Conservation (phyloP, 1,284 basidiomycete species). For the Afroboletus lepidellus region DNA sequence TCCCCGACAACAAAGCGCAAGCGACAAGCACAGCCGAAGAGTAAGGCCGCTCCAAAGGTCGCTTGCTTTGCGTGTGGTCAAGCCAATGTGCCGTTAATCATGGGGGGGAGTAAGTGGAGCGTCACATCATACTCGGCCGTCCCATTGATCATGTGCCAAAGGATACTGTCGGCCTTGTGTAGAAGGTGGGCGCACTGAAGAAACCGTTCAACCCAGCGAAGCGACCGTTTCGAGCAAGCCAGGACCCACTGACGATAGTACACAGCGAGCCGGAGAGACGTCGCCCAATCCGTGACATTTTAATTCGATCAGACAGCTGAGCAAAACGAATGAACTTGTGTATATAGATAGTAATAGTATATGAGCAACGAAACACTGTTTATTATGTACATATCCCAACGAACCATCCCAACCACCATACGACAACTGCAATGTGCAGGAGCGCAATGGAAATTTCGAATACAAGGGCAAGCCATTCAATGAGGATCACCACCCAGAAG, state of each 20-base stretch:
- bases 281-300: neutral
- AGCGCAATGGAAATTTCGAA: conserved; percentile 54
- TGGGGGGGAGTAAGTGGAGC: conserved; percentile 62
- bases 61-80: conserved; percentile 59
- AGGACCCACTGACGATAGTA: neutral
- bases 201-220: conserved; percentile 8
- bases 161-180: conserved; percentile 62
- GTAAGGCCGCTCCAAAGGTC: conserved; percentile 39
- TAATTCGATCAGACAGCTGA: neutral
- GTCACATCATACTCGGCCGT: neutral
- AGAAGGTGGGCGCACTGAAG: conserved; percentile 40
- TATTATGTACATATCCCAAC: conserved; percentile 47
- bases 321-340: neutral
- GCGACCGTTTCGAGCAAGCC: neutral
- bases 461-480: conserved; percentile 61
- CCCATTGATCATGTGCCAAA: conserved; percentile 25
- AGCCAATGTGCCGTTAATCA: conserved; percentile 67
- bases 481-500: conserved; percentile 55
- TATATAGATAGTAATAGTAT: conserved; percentile 15
- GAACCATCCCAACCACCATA: conserved; percentile 73
- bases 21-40: conserved; percentile 27
- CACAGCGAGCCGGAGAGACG: conserved; percentile 4
- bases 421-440: conserved; percentile 52
- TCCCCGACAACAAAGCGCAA: conserved; percentile 30
- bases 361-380: neutral